Evolutionary conservation across 345 rosid genomes (phyloP).

Genomic region (Erysimum cheiranthoides): DNA sequence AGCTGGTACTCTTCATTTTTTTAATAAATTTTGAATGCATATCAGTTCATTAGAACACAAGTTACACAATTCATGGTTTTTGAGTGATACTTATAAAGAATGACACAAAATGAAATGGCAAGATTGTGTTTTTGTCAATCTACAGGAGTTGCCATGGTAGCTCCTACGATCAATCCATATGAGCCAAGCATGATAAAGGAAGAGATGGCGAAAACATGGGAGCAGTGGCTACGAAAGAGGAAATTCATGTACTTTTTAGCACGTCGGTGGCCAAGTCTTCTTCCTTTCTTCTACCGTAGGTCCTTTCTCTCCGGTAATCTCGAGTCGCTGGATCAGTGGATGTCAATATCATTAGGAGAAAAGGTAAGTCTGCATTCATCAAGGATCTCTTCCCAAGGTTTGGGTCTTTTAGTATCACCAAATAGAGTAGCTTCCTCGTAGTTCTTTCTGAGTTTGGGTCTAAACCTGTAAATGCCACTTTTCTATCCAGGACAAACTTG

Average conservation of each 20-base stretch:
- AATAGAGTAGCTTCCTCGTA: constrained; percentile 13
- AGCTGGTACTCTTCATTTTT: constrained; percentile 60
- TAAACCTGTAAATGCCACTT: constrained; percentile 11
- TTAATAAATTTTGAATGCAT: not conserved
- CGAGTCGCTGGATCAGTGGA: constrained; percentile 70
- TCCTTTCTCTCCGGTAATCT: constrained; percentile 86
- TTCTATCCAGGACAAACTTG: constrained; percentile 66
- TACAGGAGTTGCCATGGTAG: constrained; percentile 83
- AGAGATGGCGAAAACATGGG: constrained; percentile 77
- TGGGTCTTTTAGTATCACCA: not conserved
- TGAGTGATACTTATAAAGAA: not conserved
- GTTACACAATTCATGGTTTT: not conserved
- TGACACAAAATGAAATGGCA: not conserved
- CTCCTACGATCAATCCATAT: constrained; percentile 83
- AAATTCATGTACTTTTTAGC: constrained; percentile 73
- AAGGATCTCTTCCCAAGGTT: constrained; percentile 1
- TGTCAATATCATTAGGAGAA: constrained; percentile 69
- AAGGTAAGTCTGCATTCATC: constrained; percentile 55
- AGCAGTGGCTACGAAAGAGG: constrained; percentile 61
- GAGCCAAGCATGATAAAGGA: constrained; percentile 82
- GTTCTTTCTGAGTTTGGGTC: not conserved
- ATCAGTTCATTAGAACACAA: constrained; percentile 4
- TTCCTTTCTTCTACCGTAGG: constrained; percentile 61
- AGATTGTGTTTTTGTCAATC: constrained; percentile 32
- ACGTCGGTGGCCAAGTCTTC: constrained; percentile 68